Evolutionary conservation across 306 rosid species (phyloP).

Genomic region (Argentina anserina): DNA sequence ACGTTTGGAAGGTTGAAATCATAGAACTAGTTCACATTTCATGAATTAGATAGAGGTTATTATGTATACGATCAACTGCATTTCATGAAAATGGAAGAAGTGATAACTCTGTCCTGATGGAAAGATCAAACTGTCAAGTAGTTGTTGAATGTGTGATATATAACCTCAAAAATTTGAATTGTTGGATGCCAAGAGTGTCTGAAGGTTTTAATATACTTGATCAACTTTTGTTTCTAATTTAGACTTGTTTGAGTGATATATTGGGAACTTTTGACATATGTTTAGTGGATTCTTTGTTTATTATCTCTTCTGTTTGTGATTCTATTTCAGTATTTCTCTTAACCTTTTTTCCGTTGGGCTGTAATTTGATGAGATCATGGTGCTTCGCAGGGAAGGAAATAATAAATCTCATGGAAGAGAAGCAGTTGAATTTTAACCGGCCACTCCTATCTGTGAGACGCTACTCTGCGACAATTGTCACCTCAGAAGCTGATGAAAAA

Average conservation of each 20-base stretch:
- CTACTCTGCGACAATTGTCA: constrained; percentile 34
- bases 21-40: neutral
- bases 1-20: neutral
- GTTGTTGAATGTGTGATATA: constrained; percentile 8
- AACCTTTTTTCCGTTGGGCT: constrained; percentile 18
- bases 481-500: constrained; percentile 41
- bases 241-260: neutral
- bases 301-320: constrained; percentile 7
- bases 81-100: neutral
- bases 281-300: neutral
- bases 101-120: neutral
- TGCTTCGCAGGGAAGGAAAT: constrained; percentile 37
- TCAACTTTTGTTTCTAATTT: constrained; percentile 3
- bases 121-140: neutral
- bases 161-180: constrained; percentile 4
- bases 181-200: constrained; percentile 6
- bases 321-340: constrained; percentile 10
- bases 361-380: constrained; percentile 19
- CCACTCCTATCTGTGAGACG: constrained; percentile 93
- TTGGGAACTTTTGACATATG: too few relatives aligned
- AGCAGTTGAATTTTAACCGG: constrained; percentile 67
- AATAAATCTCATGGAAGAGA: constrained; percentile 68
- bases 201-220: neutral
- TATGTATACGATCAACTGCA: neutral
- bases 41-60: neutral